Evolutionary conservation across 495 filamentous ascomycete genomes (phyloP).

Genomic region (Terfezia claveryi): DNA sequence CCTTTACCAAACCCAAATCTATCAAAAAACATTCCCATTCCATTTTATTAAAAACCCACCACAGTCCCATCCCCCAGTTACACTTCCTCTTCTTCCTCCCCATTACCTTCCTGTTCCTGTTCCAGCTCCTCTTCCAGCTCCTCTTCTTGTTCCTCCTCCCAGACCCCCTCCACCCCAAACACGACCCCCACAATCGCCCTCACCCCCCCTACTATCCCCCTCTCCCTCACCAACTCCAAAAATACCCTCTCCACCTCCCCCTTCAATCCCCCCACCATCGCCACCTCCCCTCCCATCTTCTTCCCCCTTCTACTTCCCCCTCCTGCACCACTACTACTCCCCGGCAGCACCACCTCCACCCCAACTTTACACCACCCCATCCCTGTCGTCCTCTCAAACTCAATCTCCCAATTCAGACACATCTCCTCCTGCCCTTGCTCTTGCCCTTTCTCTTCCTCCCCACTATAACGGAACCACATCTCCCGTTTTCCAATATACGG

Average conservation of each 20-base stretch:
- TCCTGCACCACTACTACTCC: background rate
- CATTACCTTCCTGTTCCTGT: background rate
- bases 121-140: background rate
- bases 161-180: background rate
- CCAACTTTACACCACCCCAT: background rate
- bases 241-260: background rate
- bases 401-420: background rate
- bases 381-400: background rate
- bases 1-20: too few relatives aligned
- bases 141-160: background rate
- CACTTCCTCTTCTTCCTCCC: background rate
- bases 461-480: too few relatives aligned
- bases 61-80: too few relatives aligned
- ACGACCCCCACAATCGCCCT: background rate
- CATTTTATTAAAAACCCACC: too few relatives aligned
- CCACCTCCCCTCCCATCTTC: background rate
- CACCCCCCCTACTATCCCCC: background rate
- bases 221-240: background rate
- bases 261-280: background rate
- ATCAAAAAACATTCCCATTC: too few relatives aligned
- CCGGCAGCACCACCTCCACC: background rate
- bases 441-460: background rate
- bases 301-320: background rate
- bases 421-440: background rate
- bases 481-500: too few relatives aligned